A percentile compares a stretch with the other conserved stretches of the same genome.
phyloP scores from a whole-genome alignment of 495 filamentous ascomycete genomes.

The Penicillium robsamsonii region DNA sequence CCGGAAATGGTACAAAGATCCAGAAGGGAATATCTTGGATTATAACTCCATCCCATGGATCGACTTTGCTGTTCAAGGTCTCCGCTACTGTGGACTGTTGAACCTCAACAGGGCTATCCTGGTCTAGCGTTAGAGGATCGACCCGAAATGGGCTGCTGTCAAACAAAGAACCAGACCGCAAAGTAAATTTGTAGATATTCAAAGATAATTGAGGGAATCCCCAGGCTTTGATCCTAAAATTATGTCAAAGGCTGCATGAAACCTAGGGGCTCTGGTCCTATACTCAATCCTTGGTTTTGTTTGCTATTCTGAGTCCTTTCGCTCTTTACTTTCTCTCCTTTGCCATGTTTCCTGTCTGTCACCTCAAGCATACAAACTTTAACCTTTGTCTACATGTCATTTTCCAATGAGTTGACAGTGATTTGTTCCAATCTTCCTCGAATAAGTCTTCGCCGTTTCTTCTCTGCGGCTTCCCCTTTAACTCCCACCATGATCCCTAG shows the following conservation, averaged over 20 bases:
- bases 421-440: not conserved
- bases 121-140: not conserved
- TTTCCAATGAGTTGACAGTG: not conserved
- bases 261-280: not conserved
- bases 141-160: not conserved
- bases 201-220: not conserved
- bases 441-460: not conserved
- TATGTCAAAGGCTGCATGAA: not conserved
- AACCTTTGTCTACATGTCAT: not conserved
- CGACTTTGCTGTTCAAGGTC: not conserved
- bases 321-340: not conserved
- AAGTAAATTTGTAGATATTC: not conserved
- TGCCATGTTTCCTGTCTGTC: not conserved
- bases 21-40: too few relatives aligned
- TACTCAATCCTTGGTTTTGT: not conserved
- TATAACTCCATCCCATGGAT: not conserved
- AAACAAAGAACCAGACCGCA: not conserved
- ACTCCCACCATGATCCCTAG: not conserved
- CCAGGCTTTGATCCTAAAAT: not conserved
- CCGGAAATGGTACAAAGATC: too few relatives aligned
- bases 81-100: not conserved
- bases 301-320: not conserved
- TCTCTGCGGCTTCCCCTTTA: not conserved
- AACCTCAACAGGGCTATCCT: not conserved
- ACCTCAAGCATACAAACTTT: not conserved